Evolutionary conservation across 208 protist genomes (phyloP).

Genomic region (Angomonas ambiguus): DNA sequence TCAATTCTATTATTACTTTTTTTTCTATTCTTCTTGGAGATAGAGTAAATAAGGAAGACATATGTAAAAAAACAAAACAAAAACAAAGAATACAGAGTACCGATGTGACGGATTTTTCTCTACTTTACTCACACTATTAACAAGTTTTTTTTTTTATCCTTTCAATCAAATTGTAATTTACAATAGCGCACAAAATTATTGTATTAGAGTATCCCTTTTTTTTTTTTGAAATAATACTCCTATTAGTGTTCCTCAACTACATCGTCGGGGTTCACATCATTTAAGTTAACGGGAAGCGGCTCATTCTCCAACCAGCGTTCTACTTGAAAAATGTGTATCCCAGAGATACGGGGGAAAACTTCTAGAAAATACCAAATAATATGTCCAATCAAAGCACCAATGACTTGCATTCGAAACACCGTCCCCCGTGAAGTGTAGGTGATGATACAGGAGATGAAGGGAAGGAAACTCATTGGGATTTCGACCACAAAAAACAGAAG

Average conservation of each 20-base stretch:
- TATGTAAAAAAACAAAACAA: neutral
- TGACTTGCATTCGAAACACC: slow-evolving; percentile 28
- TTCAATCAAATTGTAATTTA: neutral
- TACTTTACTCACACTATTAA: neutral
- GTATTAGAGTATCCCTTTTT: no score
- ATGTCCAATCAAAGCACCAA: slow-evolving; percentile 60
- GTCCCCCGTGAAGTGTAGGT: slow-evolving; percentile 19
- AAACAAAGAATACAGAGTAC: neutral
- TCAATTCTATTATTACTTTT: no score
- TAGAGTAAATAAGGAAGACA: neutral
- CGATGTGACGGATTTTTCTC: neutral
- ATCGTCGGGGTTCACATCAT: slow-evolving; percentile 8
- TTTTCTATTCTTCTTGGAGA: no score
- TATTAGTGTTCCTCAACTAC: neutral
- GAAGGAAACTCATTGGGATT: slow-evolving; percentile 49
- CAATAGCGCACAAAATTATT: no score
- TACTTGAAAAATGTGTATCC: slow-evolving; percentile 44
- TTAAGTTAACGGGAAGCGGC: neutral
- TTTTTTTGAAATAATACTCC: neutral
- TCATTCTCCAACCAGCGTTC: slow-evolving; percentile 28
- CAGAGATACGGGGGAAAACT: slow-evolving; percentile 85
- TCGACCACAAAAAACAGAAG: slow-evolving; percentile 45
- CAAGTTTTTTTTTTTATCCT: neutral
- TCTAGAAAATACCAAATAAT: slow-evolving; percentile 78
- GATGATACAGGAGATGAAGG: slow-evolving; percentile 48